Evolutionary conservation across 805 yeast species (phyloP).

Genomic region (Yarrowia hollandica): DNA sequence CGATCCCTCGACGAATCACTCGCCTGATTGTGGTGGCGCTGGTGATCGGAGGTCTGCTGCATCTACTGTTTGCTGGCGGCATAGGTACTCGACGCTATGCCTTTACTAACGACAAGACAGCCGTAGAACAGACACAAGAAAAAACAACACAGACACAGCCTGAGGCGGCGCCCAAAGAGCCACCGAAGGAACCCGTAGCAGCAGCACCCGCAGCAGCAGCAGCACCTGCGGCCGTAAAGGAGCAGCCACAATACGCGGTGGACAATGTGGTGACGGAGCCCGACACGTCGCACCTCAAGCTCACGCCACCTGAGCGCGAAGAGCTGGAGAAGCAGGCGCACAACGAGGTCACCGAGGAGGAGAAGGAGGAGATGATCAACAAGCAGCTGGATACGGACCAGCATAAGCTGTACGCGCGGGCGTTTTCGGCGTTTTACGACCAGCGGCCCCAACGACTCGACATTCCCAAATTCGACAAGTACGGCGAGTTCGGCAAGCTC

Average conservation of each 20-base stretch:
- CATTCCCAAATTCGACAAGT: slow-evolving; percentile 2
- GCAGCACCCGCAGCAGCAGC: too few species aligned
- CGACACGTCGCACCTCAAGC: background rate
- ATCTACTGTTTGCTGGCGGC: background rate
- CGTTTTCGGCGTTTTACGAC: slow-evolving; percentile 20
- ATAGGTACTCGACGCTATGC: background rate
- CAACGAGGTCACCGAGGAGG: background rate
- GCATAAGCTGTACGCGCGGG: slow-evolving; percentile 19
- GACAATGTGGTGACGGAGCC: background rate
- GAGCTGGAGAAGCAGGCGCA: slow-evolving; percentile 2
- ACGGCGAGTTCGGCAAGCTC: slow-evolving; percentile 5
- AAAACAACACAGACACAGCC: too few species aligned
- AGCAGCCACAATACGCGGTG: background rate
- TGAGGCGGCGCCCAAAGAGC: background rate
- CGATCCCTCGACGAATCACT: slow-evolving; percentile 19
- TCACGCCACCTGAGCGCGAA: background rate
- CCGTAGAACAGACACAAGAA: background rate
- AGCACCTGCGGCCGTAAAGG: too few species aligned
- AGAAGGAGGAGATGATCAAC: background rate
- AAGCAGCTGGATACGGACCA: slow-evolving; percentile 5
- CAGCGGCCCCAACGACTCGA: slow-evolving; percentile 16
- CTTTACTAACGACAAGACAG: background rate
- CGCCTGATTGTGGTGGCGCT: slow-evolving; percentile 16
- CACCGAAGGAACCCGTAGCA: background rate
- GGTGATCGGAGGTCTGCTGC: slow-evolving; percentile 25